Evolutionary conservation across 345 rosid genomes (phyloP).

Genomic region (Conringia planisiliqua): DNA sequence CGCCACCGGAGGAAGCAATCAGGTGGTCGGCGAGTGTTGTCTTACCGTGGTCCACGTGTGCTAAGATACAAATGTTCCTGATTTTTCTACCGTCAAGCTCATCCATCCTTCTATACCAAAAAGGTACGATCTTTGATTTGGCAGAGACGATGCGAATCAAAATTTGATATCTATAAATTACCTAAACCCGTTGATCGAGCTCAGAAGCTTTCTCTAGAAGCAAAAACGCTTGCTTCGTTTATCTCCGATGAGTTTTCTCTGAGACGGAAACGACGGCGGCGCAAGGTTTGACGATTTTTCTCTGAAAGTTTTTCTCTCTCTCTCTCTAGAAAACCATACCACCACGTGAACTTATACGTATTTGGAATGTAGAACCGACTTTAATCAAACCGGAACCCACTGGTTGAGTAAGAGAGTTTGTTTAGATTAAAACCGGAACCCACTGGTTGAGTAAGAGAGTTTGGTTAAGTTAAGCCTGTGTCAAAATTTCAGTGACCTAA

Average conservation of each 20-base stretch:
- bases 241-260: neutral
- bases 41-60: slow-evolving; percentile 97
- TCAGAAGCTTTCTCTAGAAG: neutral
- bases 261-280: slow-evolving; percentile 17
- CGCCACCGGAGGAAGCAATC: slow-evolving; percentile 79
- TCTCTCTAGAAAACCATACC: neutral
- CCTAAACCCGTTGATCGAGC: slow-evolving; percentile 2
- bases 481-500: slow-evolving; percentile 15
- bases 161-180: neutral
- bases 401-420: neutral
- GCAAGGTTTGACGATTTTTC: slow-evolving; percentile 22
- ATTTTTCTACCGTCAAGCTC: slow-evolving; percentile 48
- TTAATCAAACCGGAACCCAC: slow-evolving; percentile 1
- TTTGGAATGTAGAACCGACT: neutral
- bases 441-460: neutral
- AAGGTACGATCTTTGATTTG: neutral
- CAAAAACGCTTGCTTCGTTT: neutral
- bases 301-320: neutral
- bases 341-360: neutral
- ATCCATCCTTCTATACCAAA: slow-evolving; percentile 33
- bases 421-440: neutral
- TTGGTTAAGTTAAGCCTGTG: slow-evolving; percentile 2
- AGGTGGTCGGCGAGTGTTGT: slow-evolving; percentile 93
- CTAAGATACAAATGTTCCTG: slow-evolving; percentile 81
- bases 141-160: neutral